Evolutionary conservation across 345 rosid genomes (phyloP), one percentile per base, ranked within the genome.

Genomic region (Angophora floribunda): DNA sequence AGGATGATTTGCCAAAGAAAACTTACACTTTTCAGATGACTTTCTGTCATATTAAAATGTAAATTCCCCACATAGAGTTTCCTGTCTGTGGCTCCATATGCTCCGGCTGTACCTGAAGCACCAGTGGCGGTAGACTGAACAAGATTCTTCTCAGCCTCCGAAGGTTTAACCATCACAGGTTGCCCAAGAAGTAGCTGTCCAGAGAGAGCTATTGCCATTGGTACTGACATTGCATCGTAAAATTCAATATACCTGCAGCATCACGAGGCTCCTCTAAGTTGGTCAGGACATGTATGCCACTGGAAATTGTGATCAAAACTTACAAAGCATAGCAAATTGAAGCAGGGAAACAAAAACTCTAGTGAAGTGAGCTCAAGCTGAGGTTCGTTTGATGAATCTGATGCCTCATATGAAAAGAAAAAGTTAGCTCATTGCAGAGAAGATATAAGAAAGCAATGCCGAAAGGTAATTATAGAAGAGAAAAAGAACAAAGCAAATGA

Each of bases 81-180:
- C 93, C 99, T 93, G 90, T 97, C 99, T 55, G 93, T 93, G 36
- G 96, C 94, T 63, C 97, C 97, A 92, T 90, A 94, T 67, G 97
- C 97, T 85, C 98, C 98, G 49, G 92, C 86, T 88, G 91, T 89
- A n/a, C 92, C 94, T 50, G 93, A 93, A 22, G 93, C 93, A 41
- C 92, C 86, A 87, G 95, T 70, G 47, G 97, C 90, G 53, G 88
- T 97, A 87, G 99, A 93, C 89, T 96, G 99, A 88, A 94, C 96
- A 89, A 97, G 93, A 90, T 97, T 97, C 96, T 97, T 97, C 92
- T 97, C 99, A 91, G 99, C 99, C 94, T 97, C 99, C 26, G 99
- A 97, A 90, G 99, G 99, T 90, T 97, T 97, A 86, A 97, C 99
- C 99, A 97, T 97, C 86, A 96, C 99, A 86, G 97, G 99, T 91